Evolutionary conservation across 2,329 filamentous ascomycete genomes (phyloP).

Genomic region (Phyllosticta ampelicida): DNA sequence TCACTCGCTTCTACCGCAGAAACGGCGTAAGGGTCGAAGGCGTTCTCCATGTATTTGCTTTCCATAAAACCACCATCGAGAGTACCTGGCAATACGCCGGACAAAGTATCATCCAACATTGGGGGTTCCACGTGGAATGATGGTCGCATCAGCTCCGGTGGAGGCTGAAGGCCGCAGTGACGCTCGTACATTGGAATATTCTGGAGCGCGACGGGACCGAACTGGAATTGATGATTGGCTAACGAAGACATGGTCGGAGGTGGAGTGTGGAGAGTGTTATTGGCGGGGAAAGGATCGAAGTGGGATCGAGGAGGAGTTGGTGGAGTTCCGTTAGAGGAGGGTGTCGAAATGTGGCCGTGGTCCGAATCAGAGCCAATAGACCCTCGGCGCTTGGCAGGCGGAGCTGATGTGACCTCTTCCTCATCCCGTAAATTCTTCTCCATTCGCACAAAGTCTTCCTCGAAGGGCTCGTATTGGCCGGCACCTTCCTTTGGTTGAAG

Average conservation of each 20-base stretch:
- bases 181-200: neutral
- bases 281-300: neutral
- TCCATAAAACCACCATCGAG: neutral
- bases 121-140: constrained; percentile 2
- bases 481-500: constrained; percentile 42
- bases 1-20: neutral
- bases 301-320: constrained; percentile 4
- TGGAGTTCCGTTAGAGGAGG: constrained; percentile 30
- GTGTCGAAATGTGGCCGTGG: constrained; percentile 34
- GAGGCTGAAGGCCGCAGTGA: neutral
- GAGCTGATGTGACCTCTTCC: constrained; percentile 42
- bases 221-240: neutral
- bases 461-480: constrained; percentile 40
- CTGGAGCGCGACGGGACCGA: neutral
- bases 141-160: constrained; percentile 4
- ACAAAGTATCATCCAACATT: neutral
- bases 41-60: constrained; percentile 1
- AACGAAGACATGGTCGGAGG: neutral
- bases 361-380: constrained; percentile 50
- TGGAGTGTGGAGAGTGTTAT: neutral
- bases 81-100: neutral
- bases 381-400: constrained; percentile 12
- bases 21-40: constrained; percentile 1
- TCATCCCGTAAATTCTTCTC: constrained; percentile 44
- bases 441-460: constrained; percentile 46